Conservation (phyloP, 306 rosid genomes). For the Prinsepia uniflora region DNA sequence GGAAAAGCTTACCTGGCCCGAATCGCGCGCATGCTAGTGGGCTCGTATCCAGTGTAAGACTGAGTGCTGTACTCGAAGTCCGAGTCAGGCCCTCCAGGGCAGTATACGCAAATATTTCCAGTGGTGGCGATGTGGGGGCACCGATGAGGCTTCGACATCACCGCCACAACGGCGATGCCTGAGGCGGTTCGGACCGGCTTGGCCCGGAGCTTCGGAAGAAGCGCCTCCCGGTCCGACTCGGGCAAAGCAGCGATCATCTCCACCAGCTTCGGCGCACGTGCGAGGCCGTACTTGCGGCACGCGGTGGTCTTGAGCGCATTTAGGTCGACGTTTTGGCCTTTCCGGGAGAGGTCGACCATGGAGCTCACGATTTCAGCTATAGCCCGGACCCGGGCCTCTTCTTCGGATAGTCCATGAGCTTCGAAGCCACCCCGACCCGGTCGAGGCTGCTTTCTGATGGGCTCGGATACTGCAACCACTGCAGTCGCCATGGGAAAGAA, state of each 20-base stretch:
- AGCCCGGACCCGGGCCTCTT: constrained; percentile 92
- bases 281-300: constrained; percentile 91
- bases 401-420: constrained; percentile 78
- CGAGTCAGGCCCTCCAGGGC: constrained; percentile 97
- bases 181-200: constrained; percentile 95
- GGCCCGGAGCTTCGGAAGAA: constrained; percentile 90
- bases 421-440: constrained; percentile 88
- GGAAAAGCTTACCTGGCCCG: constrained; percentile 66
- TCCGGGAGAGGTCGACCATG: constrained; percentile 85
- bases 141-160: constrained; percentile 95
- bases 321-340: constrained; percentile 81
- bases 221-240: constrained; percentile 73
- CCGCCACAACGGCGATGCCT: constrained; percentile 94
- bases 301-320: constrained; percentile 86
- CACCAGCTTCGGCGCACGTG: constrained; percentile 93
- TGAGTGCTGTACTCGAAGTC: constrained; percentile 97
- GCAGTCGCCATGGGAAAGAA: constrained; percentile 49
- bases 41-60: constrained; percentile 97
- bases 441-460: constrained; percentile 55
- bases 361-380: constrained; percentile 87
- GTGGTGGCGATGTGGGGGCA: constrained; percentile 98
- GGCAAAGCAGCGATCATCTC: constrained; percentile 97
- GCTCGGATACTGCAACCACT: constrained; percentile 38
- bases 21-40: constrained; percentile 97
- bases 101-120: constrained; percentile 90